phyloP scores from a whole-genome alignment of 2,329 filamentous ascomycete genomes.

The Plenodomus lindquistii region DNA sequence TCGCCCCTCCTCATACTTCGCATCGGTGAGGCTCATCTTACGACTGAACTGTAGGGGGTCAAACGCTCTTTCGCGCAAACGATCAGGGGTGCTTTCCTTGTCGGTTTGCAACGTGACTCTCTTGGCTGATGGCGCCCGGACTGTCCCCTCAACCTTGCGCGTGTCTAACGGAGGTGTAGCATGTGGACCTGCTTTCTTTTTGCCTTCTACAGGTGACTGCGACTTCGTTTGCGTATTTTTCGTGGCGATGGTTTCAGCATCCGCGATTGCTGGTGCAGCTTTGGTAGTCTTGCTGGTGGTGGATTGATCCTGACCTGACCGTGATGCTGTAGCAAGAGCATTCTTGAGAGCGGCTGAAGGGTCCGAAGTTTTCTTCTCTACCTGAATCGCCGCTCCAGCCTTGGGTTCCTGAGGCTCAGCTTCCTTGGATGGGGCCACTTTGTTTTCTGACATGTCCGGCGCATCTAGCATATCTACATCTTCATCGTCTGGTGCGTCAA shows the following conservation, averaged over 20 bases:
- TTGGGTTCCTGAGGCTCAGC: slow-evolving; percentile 1
- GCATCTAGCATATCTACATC: slow-evolving; percentile 41
- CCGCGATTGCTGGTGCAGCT: background rate
- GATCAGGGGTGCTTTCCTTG: slow-evolving; percentile 5
- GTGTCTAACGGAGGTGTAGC: slow-evolving; percentile 48
- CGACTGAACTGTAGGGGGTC: slow-evolving; percentile 57
- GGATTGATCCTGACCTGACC: slow-evolving; percentile 1
- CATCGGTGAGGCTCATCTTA: slow-evolving; percentile 53
- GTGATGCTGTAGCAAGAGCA: slow-evolving; percentile 23
- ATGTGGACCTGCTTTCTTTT: background rate
- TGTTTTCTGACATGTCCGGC: slow-evolving; percentile 18
- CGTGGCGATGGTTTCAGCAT: background rate
- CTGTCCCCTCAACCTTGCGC: slow-evolving; percentile 48
- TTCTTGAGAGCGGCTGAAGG: slow-evolving; percentile 34
- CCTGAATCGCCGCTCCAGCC: slow-evolving; percentile 3
- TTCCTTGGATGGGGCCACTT: slow-evolving; percentile 6
- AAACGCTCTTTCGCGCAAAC: slow-evolving; percentile 52
- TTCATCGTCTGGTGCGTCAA: slow-evolving; percentile 65
- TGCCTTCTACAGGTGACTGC: background rate
- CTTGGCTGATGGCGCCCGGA: slow-evolving; percentile 49
- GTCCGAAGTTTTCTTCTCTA: slow-evolving; percentile 31
- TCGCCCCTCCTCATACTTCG: slow-evolving; percentile 58
- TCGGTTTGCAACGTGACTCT: slow-evolving; percentile 7
- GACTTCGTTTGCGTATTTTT: background rate
- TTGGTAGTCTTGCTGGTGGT: slow-evolving; percentile 7